Evolutionary conservation across 371 early-diverging fungal genomes (phyloP).

Genomic region (Rhizopus delemar): DNA sequence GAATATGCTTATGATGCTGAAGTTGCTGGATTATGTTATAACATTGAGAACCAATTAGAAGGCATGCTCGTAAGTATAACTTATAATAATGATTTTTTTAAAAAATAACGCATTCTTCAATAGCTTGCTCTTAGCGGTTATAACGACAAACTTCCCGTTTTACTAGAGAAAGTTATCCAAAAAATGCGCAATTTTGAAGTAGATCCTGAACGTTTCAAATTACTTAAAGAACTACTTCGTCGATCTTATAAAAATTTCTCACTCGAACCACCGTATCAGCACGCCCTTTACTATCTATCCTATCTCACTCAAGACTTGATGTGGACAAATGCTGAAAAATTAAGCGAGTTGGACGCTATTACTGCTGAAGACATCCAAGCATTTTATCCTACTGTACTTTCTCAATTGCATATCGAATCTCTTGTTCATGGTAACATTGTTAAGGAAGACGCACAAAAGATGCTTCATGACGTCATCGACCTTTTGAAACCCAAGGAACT

Average conservation of each 20-base stretch:
- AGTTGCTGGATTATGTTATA: constrained; percentile 80
- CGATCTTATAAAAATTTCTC: constrained; percentile 73
- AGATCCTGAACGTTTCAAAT: constrained; percentile 68
- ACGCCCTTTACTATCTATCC: constrained; percentile 75
- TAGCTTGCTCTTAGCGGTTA: constrained; percentile 75
- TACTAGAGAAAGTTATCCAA: constrained; percentile 72
- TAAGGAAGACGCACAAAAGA: constrained; percentile 63
- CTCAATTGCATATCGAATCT: constrained; percentile 72
- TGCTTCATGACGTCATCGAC: constrained; percentile 56
- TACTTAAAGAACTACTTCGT: constrained; percentile 70
- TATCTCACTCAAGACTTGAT: constrained; percentile 77
- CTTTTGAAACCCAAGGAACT: constrained; percentile 62
- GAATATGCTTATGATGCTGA: constrained; percentile 89
- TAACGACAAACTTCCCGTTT: constrained; percentile 77
- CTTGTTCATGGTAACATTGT: constrained; percentile 84
- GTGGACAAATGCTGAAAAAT: constrained; percentile 84
- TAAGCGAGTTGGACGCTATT: constrained; percentile 57
- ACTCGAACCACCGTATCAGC: constrained; percentile 74
- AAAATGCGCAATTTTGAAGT: constrained; percentile 67
- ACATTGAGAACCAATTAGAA: constrained; percentile 66
- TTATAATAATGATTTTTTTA: neutral
- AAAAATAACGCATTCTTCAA: neutral
- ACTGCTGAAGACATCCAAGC: constrained; percentile 71
- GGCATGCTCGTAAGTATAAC: constrained; percentile 55
- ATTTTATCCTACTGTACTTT: constrained; percentile 72